Conservation (phyloP, 108 stramenopile species). For the Pseudonitzschia multiseries region DNA sequence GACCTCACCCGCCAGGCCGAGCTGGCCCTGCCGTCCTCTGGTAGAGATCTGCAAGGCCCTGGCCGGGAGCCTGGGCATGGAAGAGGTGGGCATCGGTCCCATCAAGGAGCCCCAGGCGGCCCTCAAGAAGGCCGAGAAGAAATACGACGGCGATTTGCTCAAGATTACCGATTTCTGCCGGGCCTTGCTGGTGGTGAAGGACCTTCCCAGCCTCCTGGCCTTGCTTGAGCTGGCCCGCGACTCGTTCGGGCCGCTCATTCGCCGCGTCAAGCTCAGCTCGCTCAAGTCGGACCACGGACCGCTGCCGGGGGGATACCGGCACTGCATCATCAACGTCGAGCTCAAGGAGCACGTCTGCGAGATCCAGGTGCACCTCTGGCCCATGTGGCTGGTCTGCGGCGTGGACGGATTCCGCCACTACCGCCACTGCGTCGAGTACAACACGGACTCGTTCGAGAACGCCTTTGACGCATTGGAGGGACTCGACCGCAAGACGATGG, state of each 20-base stretch:
- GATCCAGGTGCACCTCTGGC: conserved; percentile 86
- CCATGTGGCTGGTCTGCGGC: conserved; percentile 86
- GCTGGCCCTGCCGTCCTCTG: conserved; percentile 60
- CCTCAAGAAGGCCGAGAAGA: conserved; percentile 79
- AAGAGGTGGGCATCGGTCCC: conserved; percentile 82
- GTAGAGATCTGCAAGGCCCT: conserved; percentile 88
- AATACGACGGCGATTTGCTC: conserved; percentile 81
- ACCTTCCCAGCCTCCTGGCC: conserved; percentile 79
- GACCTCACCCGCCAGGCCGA: conserved; percentile 66
- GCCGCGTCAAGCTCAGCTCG: conserved; percentile 79
- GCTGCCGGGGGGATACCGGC: conserved; percentile 79
- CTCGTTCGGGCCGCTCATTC: conserved; percentile 84
- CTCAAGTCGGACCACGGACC: conserved; percentile 64
- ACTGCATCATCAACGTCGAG: conserved; percentile 85
- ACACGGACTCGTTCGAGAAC: conserved; percentile 82
- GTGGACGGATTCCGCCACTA: conserved; percentile 90
- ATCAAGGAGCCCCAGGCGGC: conserved; percentile 77
- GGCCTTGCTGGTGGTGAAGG: conserved; percentile 80
- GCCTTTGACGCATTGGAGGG: conserved; percentile 81
- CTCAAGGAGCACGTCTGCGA: conserved; percentile 88
- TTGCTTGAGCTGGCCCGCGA: conserved; percentile 79
- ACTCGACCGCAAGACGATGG: conserved; percentile 86
- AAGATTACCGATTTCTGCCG: conserved; percentile 87
- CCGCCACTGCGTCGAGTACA: conserved; percentile 86
- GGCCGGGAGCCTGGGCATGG: conserved; percentile 80